Percentiles rank a stretch among this genome's conserved stretches.
Conservation (phyloP, 2,329 filamentous ascomycete genomes). For the Alternaria triticimaculans region DNA sequence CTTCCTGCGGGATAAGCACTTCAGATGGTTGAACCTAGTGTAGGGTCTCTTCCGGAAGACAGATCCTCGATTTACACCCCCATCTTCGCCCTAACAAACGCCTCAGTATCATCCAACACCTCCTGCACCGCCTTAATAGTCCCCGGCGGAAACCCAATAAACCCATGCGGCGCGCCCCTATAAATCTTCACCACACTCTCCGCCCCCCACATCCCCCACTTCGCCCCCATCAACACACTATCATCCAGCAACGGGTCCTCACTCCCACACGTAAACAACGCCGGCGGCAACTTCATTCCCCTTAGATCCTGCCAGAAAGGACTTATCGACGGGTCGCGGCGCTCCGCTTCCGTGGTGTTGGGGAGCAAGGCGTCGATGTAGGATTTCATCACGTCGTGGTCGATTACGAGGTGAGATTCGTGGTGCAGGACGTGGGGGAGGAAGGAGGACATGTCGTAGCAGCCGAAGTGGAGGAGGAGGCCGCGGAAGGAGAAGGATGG, state of each 20-base stretch:
- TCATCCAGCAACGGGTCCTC: conserved; percentile 62
- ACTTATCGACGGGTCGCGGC: conserved; percentile 55
- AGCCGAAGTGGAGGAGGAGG: conserved; percentile 61
- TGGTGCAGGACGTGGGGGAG: conserved; percentile 51
- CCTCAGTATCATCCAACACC: conserved; percentile 49
- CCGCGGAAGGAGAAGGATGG: conserved; percentile 55
- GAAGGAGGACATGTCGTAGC: conserved; percentile 57
- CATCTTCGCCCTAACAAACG: conserved; percentile 48
- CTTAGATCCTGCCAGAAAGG: conserved; percentile 58
- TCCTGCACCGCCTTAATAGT: conserved; percentile 47
- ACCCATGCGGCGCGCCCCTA: conserved; percentile 63
- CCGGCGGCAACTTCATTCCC: conserved; percentile 55
- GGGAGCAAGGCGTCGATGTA: conserved; percentile 58
- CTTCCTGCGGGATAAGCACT: no score
- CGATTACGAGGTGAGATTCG: conserved; percentile 53
- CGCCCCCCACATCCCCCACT: conserved; percentile 61
- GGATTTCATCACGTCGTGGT: conserved; percentile 53
- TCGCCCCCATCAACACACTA: conserved; percentile 60
- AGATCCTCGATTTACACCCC: no score
- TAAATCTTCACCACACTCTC: conserved; percentile 61
- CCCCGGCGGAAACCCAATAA: conserved; percentile 52
- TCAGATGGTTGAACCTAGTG: no score
- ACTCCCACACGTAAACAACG: conserved; percentile 63
- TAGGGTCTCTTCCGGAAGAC: no score
- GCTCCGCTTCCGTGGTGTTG: conserved; percentile 49